Evolutionary conservation across 2,329 filamentous ascomycete genomes (phyloP).

Genomic region (Aspergillus sp.): DNA sequence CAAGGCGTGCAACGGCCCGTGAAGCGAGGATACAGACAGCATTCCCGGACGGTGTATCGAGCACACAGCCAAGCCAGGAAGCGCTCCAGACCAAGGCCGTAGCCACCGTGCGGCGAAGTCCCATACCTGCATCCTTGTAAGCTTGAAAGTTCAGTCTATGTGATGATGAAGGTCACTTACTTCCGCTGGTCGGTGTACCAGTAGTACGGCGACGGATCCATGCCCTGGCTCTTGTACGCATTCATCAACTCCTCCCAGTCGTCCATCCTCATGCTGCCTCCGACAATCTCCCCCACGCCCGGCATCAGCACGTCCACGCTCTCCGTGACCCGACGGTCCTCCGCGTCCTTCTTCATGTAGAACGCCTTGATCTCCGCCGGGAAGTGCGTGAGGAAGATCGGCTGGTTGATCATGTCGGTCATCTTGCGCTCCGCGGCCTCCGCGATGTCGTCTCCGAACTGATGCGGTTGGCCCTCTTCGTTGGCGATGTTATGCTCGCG

Average conservation of each 20-base stretch:
- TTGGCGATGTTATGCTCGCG: slow-evolving; percentile 81
- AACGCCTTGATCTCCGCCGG: slow-evolving; percentile 96
- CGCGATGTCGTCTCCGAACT: slow-evolving; percentile 94
- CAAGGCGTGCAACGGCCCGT: slow-evolving; percentile 43
- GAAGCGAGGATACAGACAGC: slow-evolving; percentile 43
- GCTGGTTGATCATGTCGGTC: slow-evolving; percentile 92
- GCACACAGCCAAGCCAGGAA: slow-evolving; percentile 60
- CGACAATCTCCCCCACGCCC: slow-evolving; percentile 92
- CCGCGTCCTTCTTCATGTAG: slow-evolving; percentile 88
- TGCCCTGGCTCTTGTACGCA: slow-evolving; percentile 78
- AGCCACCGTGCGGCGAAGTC: slow-evolving; percentile 83
- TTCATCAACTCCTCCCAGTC: slow-evolving; percentile 80
- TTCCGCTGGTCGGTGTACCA: slow-evolving; percentile 98
- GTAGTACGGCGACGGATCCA: slow-evolving; percentile 79
- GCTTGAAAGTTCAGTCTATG: background rate
- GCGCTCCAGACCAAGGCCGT: slow-evolving; percentile 84
- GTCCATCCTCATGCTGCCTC: slow-evolving; percentile 93
- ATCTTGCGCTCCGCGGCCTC: slow-evolving; percentile 93
- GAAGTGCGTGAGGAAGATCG: slow-evolving; percentile 96
- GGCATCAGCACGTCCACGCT: slow-evolving; percentile 84
- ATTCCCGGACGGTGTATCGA: slow-evolving; percentile 55
- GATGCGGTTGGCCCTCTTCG: slow-evolving; percentile 82
- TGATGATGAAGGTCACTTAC: slow-evolving; percentile 44
- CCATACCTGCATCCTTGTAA: slow-evolving; percentile 56
- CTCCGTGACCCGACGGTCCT: slow-evolving; percentile 79